Evolutionary conservation across 2,329 filamentous ascomycete species (phyloP), one percentile per base, ranked within the genome.

Genomic region (Aspergillus calidoustus): DNA sequence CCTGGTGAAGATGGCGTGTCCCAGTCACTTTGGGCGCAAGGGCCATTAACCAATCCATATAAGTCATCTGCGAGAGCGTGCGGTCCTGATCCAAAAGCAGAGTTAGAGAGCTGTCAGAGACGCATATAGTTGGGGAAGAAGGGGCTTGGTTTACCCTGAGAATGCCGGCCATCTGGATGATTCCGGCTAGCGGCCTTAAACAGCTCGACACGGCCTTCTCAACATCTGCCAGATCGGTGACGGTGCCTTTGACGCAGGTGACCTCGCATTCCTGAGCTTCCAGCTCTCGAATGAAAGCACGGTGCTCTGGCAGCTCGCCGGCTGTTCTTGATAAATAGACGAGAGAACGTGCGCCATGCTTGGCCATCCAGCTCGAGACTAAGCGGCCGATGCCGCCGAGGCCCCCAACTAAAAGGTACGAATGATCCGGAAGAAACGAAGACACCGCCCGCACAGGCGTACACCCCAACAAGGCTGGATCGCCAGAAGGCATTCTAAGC

Each of bases 11-110:
- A 48, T 70, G 75, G 70, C 70, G 75, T 56, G 69, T 58, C 17
- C 64, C 66, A 1, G 59, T 7, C 1, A 73, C 68, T 63, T 80
- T 81, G 6, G 76, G 71, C 11, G 65, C 60, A 2, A 75, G 59
- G 0, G 71, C 70, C 0, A 60, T 66, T 2, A 58, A 65, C 64
- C 72, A 79, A 28, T 78, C 66, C 3, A 68, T 64, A 43, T 68
- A 72, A 1, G 58, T 69, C 72, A 79, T 76, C 11, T 76, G 71
- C 5, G 44, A 13, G 54, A 70, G 6, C 25, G 25, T 28, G 25
- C 25, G 25, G 25, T 28, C 25, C 25, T 28, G 6, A 28, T 28
- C 25, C 25, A 7, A 28, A 28, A 28, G 25, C 6, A 65, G 25
- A 25, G 13, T 15, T 41, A 15, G 13, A 15, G 13, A 11, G 9